Percentiles rank a stretch among this genome's conserved stretches.
phyloP scores from a whole-genome alignment of 176 grass and related monocot species.

The Avena sativa region DNA sequence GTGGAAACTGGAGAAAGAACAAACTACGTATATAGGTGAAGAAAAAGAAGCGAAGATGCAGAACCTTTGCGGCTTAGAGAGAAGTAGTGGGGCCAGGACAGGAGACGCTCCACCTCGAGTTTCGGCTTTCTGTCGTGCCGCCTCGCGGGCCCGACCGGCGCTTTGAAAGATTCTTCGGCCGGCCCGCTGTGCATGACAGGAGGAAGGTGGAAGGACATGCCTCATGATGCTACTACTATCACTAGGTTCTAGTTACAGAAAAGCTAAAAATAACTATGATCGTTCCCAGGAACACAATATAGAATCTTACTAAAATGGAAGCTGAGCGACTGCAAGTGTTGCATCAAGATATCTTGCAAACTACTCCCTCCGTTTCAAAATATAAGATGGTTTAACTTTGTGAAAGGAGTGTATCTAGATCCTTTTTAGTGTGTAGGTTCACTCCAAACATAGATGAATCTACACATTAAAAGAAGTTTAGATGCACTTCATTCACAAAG shows the following conservation, averaged over 20 bases:
- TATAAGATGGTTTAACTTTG: no score
- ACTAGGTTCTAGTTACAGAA: not conserved
- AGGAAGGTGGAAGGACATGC: not conserved
- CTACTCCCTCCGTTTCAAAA: no score
- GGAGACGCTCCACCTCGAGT: slow-evolving; percentile 2
- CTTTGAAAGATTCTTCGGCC: slow-evolving; percentile 38
- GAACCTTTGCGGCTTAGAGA: not conserved
- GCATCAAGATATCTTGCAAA: not conserved
- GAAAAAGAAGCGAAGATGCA: not conserved
- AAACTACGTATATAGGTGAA: not conserved
- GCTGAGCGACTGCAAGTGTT: not conserved
- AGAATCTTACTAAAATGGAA: not conserved
- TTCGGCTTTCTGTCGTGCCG: slow-evolving; percentile 7
- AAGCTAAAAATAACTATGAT: not conserved
- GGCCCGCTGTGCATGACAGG: slow-evolving; percentile 17
- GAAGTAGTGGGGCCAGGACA: not conserved
- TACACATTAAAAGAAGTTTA: no score
- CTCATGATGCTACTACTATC: slow-evolving; percentile 18
- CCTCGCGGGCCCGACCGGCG: not conserved
- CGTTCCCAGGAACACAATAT: not conserved
- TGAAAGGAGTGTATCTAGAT: no score
- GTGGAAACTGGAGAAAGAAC: not conserved
- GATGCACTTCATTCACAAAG: no score
- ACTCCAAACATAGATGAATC: no score
- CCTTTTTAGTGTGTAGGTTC: no score